phyloP scores from a whole-genome alignment of 768 basidiomycete genomes.

The Sistotremastrum niveocremeum region DNA sequence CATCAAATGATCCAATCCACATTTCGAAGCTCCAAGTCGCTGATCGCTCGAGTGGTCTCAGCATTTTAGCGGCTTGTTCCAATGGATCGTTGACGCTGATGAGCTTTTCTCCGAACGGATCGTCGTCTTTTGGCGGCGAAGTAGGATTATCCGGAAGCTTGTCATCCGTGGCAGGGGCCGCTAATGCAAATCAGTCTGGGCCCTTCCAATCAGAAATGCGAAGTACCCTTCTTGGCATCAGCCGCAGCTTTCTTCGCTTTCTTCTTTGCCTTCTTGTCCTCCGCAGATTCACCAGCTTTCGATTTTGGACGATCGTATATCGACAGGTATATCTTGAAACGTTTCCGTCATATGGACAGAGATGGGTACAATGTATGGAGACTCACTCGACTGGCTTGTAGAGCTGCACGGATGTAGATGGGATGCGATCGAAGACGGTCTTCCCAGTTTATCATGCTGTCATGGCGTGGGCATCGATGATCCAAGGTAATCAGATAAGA shows the following conservation, averaged over 20 bases:
- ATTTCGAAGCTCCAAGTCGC: constrained; percentile 44
- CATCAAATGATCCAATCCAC: constrained; percentile 69
- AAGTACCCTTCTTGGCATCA: constrained; percentile 57
- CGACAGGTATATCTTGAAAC: constrained; percentile 21
- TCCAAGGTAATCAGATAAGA: constrained; percentile 4
- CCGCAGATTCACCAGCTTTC: constrained; percentile 35
- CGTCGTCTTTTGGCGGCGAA: constrained; percentile 52
- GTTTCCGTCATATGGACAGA: background rate
- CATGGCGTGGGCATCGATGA: background rate
- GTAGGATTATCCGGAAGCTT: constrained; percentile 65
- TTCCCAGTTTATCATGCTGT: constrained; percentile 71
- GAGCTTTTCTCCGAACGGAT: constrained; percentile 69
- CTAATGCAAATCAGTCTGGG: constrained; percentile 18
- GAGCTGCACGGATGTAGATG: constrained; percentile 56
- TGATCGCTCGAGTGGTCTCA: constrained; percentile 46
- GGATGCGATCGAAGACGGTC: constrained; percentile 67
- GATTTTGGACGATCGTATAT: constrained; percentile 43
- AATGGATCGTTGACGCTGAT: constrained; percentile 49
- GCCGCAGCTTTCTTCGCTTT: constrained; percentile 65
- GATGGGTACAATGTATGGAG: constrained; percentile 4
- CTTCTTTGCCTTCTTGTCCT: constrained; percentile 73
- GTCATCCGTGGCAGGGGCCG: constrained; percentile 23
- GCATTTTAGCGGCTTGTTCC: constrained; percentile 59
- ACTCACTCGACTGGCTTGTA: constrained; percentile 54
- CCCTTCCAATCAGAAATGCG: no score